A percentile compares a stretch with the other conserved stretches of the same genome.
Evolutionary conservation across 176 grass and related monocot genomes (phyloP).

Genomic region (Panicum miliaceum): DNA sequence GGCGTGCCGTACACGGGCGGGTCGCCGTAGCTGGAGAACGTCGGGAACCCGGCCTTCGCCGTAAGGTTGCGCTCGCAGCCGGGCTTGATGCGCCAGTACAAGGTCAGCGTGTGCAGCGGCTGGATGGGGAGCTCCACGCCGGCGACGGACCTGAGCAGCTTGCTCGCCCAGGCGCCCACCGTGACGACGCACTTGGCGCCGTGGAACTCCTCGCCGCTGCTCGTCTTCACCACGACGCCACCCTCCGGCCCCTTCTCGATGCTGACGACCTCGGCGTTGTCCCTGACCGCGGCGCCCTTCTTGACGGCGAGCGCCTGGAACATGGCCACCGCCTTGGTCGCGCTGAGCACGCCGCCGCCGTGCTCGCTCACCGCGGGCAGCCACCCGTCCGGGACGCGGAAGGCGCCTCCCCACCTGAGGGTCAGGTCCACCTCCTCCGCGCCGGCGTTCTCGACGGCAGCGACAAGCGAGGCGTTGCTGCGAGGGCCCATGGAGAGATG

Average conservation of each 20-base stretch:
- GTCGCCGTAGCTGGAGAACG: conserved; percentile 63
- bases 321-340: conserved; percentile 82
- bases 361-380: conserved; percentile 41
- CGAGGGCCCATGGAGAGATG: conserved; percentile 55
- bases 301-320: conserved; percentile 67
- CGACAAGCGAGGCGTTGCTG: not conserved
- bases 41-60: conserved; percentile 55
- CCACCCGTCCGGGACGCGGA: conserved; percentile 53
- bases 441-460: conserved; percentile 20
- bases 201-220: conserved; percentile 37
- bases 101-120: conserved; percentile 47
- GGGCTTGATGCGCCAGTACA: conserved; percentile 68
- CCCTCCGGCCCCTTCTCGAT: conserved; percentile 28
- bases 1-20: conserved; percentile 37
- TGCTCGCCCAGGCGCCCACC: conserved; percentile 57
- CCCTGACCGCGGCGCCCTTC: conserved; percentile 55
- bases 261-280: conserved; percentile 53
- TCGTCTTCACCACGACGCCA: conserved; percentile 38
- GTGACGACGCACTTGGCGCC: conserved; percentile 60
- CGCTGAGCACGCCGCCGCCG: conserved; percentile 57
- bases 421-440: conserved; percentile 8
- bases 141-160: conserved; percentile 37
- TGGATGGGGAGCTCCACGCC: conserved; percentile 52
- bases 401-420: conserved; percentile 44
- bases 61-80: conserved; percentile 44